These are phyloP conservation scores for Hsuehochloa calcarea DNA, from an alignment of 176 grass and related monocot species.

Conservation along the genomic window DNA sequence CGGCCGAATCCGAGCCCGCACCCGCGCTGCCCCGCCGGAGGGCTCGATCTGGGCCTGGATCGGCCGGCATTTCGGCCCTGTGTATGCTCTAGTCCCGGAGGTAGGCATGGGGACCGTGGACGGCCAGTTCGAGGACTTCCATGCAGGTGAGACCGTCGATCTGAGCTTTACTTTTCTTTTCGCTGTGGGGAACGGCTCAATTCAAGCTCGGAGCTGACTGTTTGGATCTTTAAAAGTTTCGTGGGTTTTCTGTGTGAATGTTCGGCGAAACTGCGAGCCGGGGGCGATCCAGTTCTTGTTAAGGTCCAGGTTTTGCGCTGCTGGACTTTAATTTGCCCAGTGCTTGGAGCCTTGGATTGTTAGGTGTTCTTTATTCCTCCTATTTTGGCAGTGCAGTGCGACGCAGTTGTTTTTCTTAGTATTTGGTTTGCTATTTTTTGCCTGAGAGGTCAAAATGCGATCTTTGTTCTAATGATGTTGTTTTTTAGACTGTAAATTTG, in stretches of 20 bases:
- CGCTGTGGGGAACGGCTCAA: neutral
- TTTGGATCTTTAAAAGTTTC: conserved; percentile 39
- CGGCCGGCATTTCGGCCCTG: conserved; percentile 25
- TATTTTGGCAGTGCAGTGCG: conserved; percentile 3
- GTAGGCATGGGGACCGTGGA: conserved; percentile 66
- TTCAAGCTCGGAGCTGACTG: conserved; percentile 16
- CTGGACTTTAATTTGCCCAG: neutral
- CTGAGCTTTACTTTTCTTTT: conserved; percentile 20
- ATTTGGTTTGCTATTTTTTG: neutral
- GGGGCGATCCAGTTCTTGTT: conserved; percentile 11
- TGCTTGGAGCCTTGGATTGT: neutral
- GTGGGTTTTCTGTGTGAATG: neutral
- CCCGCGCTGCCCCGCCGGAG: conserved; percentile 19
- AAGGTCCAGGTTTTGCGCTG: conserved; percentile 14
- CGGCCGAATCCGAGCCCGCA: conserved; percentile 15
- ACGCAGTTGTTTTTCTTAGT: neutral
- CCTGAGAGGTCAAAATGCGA: neutral
- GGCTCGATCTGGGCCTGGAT: conserved; percentile 53
- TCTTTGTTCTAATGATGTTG: neutral
- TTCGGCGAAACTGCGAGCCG: neutral
- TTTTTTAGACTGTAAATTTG: neutral
- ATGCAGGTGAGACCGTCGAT: conserved; percentile 67
- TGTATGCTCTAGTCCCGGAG: conserved; percentile 13
- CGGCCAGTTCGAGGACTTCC: conserved; percentile 50
- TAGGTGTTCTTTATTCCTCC: neutral